These are phyloP conservation scores for Ascocoryne sarcoides DNA, from an alignment of 2,329 filamentous ascomycete genomes.

Conservation along the genomic window DNA sequence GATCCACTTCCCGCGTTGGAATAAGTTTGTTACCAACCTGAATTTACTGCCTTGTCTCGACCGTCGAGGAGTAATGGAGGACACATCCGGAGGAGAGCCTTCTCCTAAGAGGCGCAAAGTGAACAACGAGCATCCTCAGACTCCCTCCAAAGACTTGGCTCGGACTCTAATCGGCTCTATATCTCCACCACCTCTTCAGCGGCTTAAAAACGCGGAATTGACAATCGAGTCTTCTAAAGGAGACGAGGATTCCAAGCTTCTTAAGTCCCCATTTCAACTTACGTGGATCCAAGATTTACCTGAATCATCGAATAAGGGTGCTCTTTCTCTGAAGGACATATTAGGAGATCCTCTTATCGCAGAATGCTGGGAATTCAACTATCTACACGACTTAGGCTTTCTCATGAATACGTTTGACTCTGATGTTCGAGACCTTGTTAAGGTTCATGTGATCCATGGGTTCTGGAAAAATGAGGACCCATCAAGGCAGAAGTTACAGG, in stretches of 20 bases:
- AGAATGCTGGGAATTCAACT: conserved; percentile 50
- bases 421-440: conserved; percentile 43
- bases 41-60: no score
- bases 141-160: conserved; percentile 4
- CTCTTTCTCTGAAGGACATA: conserved; percentile 46
- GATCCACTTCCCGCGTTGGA: no score
- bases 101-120: conserved; percentile 22
- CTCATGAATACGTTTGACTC: conserved; percentile 46
- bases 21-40: no score
- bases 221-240: background rate
- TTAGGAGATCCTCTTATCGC: conserved; percentile 49
- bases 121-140: conserved; percentile 9
- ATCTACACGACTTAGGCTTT: conserved; percentile 48
- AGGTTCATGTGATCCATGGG: conserved; percentile 53
- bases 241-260: conserved; percentile 5
- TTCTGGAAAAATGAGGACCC: conserved; percentile 58
- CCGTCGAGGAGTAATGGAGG: no score
- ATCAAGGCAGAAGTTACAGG: conserved; percentile 33
- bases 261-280: conserved; percentile 48
- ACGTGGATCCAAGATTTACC: conserved; percentile 47
- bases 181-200: conserved; percentile 24
- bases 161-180: conserved; percentile 18
- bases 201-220: conserved; percentile 2
- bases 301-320: conserved; percentile 43
- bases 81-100: conserved; percentile 11